Base-by-base conservation (phyloP, 2,329 filamentous ascomycete genomes). In the Emergomyces africanus region DNA sequence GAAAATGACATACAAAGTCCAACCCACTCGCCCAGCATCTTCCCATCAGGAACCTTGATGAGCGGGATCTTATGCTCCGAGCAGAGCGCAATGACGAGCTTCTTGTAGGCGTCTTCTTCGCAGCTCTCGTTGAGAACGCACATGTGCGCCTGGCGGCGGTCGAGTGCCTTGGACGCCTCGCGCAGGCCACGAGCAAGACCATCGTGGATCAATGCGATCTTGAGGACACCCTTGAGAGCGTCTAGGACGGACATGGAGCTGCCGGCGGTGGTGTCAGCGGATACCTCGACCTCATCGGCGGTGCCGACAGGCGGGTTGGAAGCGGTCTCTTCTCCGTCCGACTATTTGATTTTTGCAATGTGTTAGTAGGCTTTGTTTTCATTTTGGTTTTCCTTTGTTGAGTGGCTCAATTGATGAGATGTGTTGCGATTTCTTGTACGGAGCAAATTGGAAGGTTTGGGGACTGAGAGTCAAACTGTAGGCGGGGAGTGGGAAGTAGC, bases 81-180 rank as follows among this genome's bases (percentile, higher is more conserved):
- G 89, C 94, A 99, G 63, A 99, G 88, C 65, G 94, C 94, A 70
- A 97, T 89, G 72, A 99, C 92, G 68, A 99, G 86, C 88, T 99
- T 99, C 90, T 99, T 99, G 86, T 99, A 99, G 69, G 94, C 92
- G 81, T 99, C 94, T 86, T 99, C 94, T 83, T 99, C 94, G 84
- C 94, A 99, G 69, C 88, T 87, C 86, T 99, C 94, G 86, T 99
- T 99, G 72, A 99, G 87, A 70, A 99, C 94, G 79, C 94, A 99
- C 91, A 99, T 97, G 83, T 99, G 94, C 63, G 94, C 94, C 83
- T 99, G 89, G 75, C 94, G 90, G 75, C 94, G 87, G 81, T 99
- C 94, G 74, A 99, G 90, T 66, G 94, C 92, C 85, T 99, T 99
- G 82, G 88, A 90, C 67, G 94, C 94, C 82, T 99, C 94, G 71